These are phyloP conservation scores for Plantago elongata DNA, from an alignment of 257 asterid genomes.

Conservation along the genomic window DNA sequence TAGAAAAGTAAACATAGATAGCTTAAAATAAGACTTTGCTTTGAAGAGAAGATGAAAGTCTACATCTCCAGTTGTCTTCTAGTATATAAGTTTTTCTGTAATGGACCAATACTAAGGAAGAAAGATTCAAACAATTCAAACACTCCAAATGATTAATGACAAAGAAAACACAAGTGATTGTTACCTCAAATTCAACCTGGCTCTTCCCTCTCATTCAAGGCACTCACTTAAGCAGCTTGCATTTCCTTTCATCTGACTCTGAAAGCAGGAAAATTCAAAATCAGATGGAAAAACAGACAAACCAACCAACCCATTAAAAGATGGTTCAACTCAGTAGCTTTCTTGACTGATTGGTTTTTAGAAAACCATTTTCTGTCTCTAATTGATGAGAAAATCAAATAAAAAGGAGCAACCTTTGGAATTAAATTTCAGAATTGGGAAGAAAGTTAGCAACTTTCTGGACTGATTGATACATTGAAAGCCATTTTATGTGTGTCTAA, in stretches of 20 bases:
- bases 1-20: neutral
- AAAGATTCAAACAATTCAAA: neutral
- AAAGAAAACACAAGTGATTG: neutral
- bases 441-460: too few species aligned
- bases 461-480: neutral
- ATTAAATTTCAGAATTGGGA: too few species aligned
- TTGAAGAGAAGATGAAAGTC: slow-evolving; percentile 12
- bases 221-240: neutral
- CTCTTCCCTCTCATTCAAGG: neutral
- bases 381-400: neutral
- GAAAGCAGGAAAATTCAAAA: neutral
- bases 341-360: too few species aligned
- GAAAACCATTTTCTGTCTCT: neutral
- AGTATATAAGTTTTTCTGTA: neutral
- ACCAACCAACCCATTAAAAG: neutral
- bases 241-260: neutral
- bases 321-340: neutral
- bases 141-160: slow-evolving; percentile 6
- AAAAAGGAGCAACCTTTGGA: neutral
- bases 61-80: slow-evolving; percentile 7
- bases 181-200: neutral
- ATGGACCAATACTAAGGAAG: neutral
- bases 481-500: neutral
- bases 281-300: neutral
- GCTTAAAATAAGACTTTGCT: slow-evolving; percentile 15